Percentiles rank a stretch among this genome's conserved stretches.
Conservation (phyloP, 805 yeast genomes). For the Kluyveromyces nonfermentans region DNA sequence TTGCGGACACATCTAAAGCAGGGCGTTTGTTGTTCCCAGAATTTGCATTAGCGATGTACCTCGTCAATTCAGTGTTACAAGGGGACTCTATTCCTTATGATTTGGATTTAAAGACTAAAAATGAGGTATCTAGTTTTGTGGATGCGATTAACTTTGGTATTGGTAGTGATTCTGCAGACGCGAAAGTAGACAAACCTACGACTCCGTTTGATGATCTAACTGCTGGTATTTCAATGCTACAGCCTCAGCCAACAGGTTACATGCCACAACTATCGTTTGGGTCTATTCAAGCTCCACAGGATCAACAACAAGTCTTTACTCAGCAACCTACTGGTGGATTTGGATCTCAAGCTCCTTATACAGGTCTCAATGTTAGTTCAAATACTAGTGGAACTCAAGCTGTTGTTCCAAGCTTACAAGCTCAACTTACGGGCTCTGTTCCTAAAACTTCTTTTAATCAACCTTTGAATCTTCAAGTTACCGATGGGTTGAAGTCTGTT, state of each 20-base stretch:
- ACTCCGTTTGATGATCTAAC: constrained; percentile 36
- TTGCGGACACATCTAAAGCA: constrained; percentile 80
- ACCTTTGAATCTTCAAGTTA: constrained; percentile 18
- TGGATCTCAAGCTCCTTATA: constrained; percentile 33
- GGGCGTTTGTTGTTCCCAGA: constrained; percentile 88
- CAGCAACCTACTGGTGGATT: constrained; percentile 1
- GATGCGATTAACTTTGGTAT: constrained; percentile 78
- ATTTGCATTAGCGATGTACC: constrained; percentile 83
- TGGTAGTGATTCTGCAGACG: constrained; percentile 39
- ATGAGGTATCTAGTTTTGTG: constrained; percentile 82
- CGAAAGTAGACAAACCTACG: constrained; percentile 9
- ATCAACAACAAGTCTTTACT: not conserved
- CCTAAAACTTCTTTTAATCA: constrained; percentile 33
- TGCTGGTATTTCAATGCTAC: constrained; percentile 18
- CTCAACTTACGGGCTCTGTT: constrained; percentile 35
- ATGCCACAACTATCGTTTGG: constrained; percentile 32
- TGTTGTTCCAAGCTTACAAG: constrained; percentile 18
- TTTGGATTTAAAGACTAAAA: constrained; percentile 62
- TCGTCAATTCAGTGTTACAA: constrained; percentile 66
- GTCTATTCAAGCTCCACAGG: not conserved
- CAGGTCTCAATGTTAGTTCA: constrained; percentile 25
- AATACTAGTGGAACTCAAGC: constrained; percentile 23
- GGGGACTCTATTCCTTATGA: constrained; percentile 71
- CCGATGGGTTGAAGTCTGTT: constrained; percentile 15
- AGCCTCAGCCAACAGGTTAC: constrained; percentile 33